Percentiles rank a stretch among this genome's conserved stretches.
These are phyloP conservation scores for Rickenella mellea DNA, from an alignment of 768 basidiomycete genomes.

Conservation along the genomic window DNA sequence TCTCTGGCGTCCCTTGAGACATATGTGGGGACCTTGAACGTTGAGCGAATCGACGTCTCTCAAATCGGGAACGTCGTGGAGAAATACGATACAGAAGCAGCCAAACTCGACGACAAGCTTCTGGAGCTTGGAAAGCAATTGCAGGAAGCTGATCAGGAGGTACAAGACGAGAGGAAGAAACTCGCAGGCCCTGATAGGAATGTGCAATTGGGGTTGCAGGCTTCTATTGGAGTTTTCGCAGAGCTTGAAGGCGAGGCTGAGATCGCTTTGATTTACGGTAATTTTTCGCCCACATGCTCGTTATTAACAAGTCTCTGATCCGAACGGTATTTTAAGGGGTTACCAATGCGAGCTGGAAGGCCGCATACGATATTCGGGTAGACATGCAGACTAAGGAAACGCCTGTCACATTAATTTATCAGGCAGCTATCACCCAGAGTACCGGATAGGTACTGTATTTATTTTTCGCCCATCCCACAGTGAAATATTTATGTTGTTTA, in stretches of 20 bases:
- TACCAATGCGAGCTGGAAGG: constrained; percentile 25
- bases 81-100: no score
- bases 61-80: constrained; percentile 3
- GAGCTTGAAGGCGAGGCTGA: constrained; percentile 26
- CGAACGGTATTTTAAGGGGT: no score
- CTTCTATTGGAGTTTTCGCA: constrained; percentile 27
- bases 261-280: constrained; percentile 32
- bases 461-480: background rate
- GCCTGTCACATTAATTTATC: constrained; percentile 30
- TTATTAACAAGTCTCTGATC: no score
- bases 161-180: no score
- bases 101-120: no score
- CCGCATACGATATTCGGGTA: constrained; percentile 33
- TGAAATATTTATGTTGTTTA: background rate
- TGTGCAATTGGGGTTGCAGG: no score
- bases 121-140: no score
- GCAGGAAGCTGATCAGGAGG: no score
- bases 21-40: constrained; percentile 26
- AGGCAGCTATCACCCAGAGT: constrained; percentile 28
- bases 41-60: constrained; percentile 22
- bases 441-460: constrained; percentile 37
- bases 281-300: no score
- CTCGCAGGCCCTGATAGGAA: no score
- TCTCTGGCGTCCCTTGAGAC: constrained; percentile 20
- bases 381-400: constrained; percentile 29